These are phyloP conservation scores for Neurospora africana DNA, from an alignment of 495 filamentous ascomycete genomes.

Conservation along the genomic window DNA sequence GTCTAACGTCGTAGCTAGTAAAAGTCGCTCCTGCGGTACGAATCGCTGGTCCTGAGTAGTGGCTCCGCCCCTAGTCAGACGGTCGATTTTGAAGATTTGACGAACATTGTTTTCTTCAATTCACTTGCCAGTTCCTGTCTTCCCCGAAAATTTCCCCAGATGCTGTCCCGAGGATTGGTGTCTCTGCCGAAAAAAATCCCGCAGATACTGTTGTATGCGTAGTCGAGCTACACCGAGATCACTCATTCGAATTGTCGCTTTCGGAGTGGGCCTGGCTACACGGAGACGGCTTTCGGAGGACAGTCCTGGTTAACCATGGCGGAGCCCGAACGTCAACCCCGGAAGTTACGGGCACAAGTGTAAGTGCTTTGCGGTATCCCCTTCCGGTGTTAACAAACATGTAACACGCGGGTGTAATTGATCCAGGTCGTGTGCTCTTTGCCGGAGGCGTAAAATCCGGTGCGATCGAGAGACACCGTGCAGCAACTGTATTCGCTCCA, in stretches of 20 bases:
- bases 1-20: too few relatives aligned
- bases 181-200: neutral
- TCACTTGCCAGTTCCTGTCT: neutral
- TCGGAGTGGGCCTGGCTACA: neutral
- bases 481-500: constrained; percentile 39
- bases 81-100: too few relatives aligned
- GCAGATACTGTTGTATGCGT: neutral
- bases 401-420: neutral
- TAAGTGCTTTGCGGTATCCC: neutral
- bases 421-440: constrained; percentile 21
- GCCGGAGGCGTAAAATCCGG: constrained; percentile 25
- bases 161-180: neutral
- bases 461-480: constrained; percentile 28
- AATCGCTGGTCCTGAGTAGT: too few relatives aligned
- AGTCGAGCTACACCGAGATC: neutral
- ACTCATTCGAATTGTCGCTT: neutral
- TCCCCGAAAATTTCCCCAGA: neutral
- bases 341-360: neutral
- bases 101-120: neutral
- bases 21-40: too few relatives aligned
- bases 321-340: neutral
- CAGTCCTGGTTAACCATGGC: neutral
- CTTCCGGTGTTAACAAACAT: neutral
- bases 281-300: neutral
- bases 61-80: too few relatives aligned